phyloP scores from a whole-genome alignment of 2,329 filamentous ascomycete genomes.

The Podosphaera xanthii region DNA sequence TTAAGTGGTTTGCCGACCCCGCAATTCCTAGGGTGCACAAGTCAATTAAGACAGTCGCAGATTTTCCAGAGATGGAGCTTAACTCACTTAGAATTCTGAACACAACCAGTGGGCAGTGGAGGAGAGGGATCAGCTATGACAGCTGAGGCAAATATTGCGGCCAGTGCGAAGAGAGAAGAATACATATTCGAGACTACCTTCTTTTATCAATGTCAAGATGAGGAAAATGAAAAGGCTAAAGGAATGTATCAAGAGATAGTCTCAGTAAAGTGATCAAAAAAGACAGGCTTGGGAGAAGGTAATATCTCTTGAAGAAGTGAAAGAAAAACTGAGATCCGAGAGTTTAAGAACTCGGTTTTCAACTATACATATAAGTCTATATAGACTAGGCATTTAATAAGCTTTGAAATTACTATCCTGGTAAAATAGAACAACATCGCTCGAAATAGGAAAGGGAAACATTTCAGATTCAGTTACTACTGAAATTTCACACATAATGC shows the following conservation, averaged over 20 bases:
- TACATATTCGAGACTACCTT: constrained; percentile 16
- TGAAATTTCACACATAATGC: no score
- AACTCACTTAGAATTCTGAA: no score
- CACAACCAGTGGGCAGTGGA: no score
- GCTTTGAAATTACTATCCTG: no score
- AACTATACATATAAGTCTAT: not conserved
- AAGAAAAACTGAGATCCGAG: constrained; percentile 6
- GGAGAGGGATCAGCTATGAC: constrained; percentile 7
- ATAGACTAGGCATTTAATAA: no score
- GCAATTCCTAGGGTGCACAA: constrained; percentile 14
- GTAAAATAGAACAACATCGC: no score
- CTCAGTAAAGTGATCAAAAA: constrained; percentile 8
- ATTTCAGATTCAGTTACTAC: no score
- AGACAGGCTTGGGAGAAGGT: constrained; percentile 13
- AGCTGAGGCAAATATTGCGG: constrained; percentile 14
- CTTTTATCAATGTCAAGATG: constrained; percentile 5
- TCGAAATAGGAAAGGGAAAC: no score
- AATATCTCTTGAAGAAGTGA: constrained; percentile 16
- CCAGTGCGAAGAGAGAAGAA: constrained; percentile 14
- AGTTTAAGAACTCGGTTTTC: constrained; percentile 6
- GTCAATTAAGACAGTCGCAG: constrained; percentile 27
- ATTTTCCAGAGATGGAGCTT: constrained; percentile 22
- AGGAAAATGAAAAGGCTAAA: constrained; percentile 3
- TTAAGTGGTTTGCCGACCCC: not conserved
- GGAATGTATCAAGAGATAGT: constrained; percentile 1